Base-by-base conservation (phyloP, 225 moss, liverwort and hornwort species). In the Takakia lepidozioides region DNA sequence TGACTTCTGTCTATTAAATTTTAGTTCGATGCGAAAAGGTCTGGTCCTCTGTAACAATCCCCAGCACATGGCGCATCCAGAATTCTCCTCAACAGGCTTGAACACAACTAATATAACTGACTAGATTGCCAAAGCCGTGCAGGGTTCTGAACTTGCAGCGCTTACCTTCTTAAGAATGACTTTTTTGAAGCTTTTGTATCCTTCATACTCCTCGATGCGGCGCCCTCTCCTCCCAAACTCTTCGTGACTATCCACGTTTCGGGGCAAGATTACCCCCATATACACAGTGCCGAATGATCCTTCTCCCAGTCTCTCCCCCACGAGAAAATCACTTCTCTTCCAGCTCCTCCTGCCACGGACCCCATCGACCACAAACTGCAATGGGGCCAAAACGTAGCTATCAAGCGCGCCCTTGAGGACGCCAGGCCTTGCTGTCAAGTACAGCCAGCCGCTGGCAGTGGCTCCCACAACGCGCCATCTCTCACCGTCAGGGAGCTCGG, bases 201-300 rank as follows among this genome's bases (percentile, higher is more conserved):
- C 56, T 7, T 74, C 68, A 20, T 83, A 69, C 64, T 95, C 89
- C 18, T 89, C 72, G 43, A 95, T 56, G 9, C 81, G 72, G 29
- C 65, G 72, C 0, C 72, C 77, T 34, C 89, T 69, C 51, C 82
- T 72, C 5, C 93, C 89, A 5, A 71, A 47, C 43, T 68, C 70
- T 14, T 62, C 71, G 3, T 23, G 40, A 7, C 8, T 67, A 46
- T 63, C 69, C 3, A 61, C 22, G 35, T 41, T 68, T 49, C 58
- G 74, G 4, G 93, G 86, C 51, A 95, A 62, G n/a, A 86, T 59
- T 2, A 76, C 84, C 19, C 86, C 93, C 0, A 77, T 36, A 51
- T 66, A 95, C 16, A 95, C 93, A 11, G 84, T 86, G 8, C 93
- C 93, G 19, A 95, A 95, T 0, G 89, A 89, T 2, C 93, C 93